Conservation (phyloP, 768 basidiomycete species). For the Leucocoprinus sp. region DNA sequence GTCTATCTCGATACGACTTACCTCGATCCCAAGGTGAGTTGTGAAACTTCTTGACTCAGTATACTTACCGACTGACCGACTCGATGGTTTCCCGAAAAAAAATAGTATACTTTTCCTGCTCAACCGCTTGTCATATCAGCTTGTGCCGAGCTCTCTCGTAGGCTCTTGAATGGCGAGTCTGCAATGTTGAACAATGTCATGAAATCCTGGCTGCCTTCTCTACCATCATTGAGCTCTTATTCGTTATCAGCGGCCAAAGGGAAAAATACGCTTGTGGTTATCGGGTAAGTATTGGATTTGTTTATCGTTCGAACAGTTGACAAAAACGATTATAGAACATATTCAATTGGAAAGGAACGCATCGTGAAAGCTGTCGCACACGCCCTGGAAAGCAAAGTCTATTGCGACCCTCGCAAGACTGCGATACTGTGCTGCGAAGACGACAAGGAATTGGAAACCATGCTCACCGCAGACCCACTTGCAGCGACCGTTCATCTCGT, state of each 20-base stretch:
- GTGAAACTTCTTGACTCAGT: not conserved
- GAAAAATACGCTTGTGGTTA: constrained; percentile 49
- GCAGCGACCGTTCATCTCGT: constrained; percentile 81
- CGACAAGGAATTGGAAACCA: constrained; percentile 70
- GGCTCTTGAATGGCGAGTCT: constrained; percentile 38
- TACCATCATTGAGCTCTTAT: constrained; percentile 28
- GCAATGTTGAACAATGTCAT: constrained; percentile 29
- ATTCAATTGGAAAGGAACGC: constrained; percentile 96
- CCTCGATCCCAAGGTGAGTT: constrained; percentile 67
- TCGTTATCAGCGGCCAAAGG: constrained; percentile 21
- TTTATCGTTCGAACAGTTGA: not conserved
- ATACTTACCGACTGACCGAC: too few species aligned
- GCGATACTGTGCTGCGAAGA: constrained; percentile 77
- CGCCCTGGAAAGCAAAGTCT: constrained; percentile 74
- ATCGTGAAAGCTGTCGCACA: constrained; percentile 93
- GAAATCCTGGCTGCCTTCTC: constrained; percentile 39
- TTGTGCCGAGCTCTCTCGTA: constrained; percentile 74
- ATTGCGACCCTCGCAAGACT: constrained; percentile 80
- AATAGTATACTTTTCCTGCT: constrained; percentile 87
- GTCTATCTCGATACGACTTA: constrained; percentile 97
- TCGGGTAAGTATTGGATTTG: constrained; percentile 46
- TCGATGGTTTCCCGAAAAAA: too few species aligned
- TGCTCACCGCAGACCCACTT: constrained; percentile 71
- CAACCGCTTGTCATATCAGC: constrained; percentile 92
- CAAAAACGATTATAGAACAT: constrained; percentile 64